Evolutionary conservation across 1,284 basidiomycete genomes (phyloP).

Genomic region (Coniophora puteana): DNA sequence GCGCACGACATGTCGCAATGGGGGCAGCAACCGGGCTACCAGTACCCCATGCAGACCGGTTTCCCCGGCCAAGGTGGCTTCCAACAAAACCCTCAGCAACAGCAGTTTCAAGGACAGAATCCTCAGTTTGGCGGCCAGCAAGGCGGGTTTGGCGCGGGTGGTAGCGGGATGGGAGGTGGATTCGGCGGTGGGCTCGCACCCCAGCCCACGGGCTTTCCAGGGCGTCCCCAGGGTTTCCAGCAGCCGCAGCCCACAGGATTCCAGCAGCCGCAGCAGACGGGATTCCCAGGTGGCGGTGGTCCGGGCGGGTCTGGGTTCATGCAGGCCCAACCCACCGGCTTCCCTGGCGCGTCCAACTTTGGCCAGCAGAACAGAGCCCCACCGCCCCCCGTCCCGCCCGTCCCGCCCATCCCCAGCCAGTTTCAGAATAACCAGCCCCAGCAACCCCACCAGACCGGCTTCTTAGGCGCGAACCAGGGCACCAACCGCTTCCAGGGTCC

Average conservation of each 20-base stretch:
- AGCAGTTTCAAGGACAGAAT: constrained; percentile 38
- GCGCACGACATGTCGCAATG: constrained; percentile 49
- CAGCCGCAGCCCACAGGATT: constrained; percentile 41
- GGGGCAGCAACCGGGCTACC: constrained; percentile 57
- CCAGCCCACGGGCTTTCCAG: constrained; percentile 41
- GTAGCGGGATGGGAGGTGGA: constrained; percentile 15
- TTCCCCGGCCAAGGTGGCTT: constrained; percentile 40
- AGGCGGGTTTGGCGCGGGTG: constrained; percentile 13
- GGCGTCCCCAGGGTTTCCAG: constrained; percentile 28
- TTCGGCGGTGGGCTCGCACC: constrained; percentile 28
- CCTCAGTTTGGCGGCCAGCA: constrained; percentile 31
- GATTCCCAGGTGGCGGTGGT: constrained; percentile 30
- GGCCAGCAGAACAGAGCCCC: constrained; percentile 43
- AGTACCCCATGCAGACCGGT: constrained; percentile 59
- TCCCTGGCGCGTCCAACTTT: constrained; percentile 35
- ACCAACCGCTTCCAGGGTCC: constrained; percentile 12
- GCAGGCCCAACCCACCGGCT: constrained; percentile 50
- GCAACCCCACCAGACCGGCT: constrained; percentile 40
- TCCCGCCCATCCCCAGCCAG: constrained; percentile 57
- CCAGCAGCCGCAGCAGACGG: constrained; percentile 45
- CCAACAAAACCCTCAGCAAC: constrained; percentile 39
- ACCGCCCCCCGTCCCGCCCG: constrained; percentile 53
- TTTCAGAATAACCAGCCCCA: constrained; percentile 50
- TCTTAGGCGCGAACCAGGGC: constrained; percentile 41
- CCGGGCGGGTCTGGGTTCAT: constrained; percentile 34